These are phyloP conservation scores for Penicillium malachiteum DNA, from an alignment of 495 filamentous ascomycete species.

Conservation along the genomic window DNA sequence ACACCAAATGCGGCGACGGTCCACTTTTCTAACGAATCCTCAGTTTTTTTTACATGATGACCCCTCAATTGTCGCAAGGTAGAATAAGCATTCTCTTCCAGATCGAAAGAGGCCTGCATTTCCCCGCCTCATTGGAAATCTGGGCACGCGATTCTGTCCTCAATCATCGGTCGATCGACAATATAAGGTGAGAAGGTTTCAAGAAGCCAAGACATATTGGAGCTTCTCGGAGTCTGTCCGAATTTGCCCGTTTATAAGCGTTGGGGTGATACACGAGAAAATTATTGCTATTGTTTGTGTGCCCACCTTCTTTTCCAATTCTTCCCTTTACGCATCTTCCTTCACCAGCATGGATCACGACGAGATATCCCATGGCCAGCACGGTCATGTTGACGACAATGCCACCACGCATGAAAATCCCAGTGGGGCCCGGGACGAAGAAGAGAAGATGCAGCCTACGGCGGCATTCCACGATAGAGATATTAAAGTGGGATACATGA, in stretches of 20 bases:
- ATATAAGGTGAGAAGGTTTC: neutral
- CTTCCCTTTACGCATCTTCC: neutral
- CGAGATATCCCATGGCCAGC: conserved; percentile 9
- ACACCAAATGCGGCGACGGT: conserved; percentile 11
- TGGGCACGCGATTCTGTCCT: no score
- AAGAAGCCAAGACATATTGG: conserved; percentile 3
- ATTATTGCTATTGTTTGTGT: neutral
- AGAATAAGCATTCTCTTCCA: conserved; percentile 1
- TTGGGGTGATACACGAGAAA: conserved; percentile 5
- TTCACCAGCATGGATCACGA: conserved; percentile 6
- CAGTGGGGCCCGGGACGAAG: neutral
- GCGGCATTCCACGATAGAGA: conserved; percentile 14
- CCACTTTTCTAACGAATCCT: conserved; percentile 10
- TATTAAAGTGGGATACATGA: conserved; percentile 22
- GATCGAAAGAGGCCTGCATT: neutral
- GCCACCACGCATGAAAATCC: neutral
- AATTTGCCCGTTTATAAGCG: conserved; percentile 9
- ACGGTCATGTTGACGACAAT: neutral
- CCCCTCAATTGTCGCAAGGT: neutral
- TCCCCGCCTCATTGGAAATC: neutral
- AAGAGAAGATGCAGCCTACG: conserved; percentile 10
- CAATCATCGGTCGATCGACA: neutral
- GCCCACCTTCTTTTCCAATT: neutral
- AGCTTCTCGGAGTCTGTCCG: conserved; percentile 5
- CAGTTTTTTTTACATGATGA: conserved; percentile 12